Base-by-base conservation (phyloP, 2,329 filamentous ascomycete genomes). In the Davidsoniella eucalypti region DNA sequence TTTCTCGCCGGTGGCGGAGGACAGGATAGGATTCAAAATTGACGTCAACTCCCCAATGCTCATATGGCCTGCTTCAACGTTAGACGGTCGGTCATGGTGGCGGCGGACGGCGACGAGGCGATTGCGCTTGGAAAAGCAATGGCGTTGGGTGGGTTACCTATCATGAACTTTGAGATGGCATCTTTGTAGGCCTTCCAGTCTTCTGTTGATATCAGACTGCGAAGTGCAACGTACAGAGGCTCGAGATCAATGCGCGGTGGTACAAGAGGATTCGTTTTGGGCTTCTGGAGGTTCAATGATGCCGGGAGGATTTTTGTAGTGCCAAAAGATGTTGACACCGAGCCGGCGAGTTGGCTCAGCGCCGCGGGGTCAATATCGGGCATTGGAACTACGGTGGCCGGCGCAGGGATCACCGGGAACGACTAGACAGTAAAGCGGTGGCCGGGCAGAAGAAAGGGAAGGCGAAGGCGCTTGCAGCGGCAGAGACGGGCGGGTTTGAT, bases 281-380 rank as follows among this genome's bases (percentile, higher is more conserved):
- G 62, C 59, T 78, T 78, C 51, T 66, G 65, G 5, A 46, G 43
- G 18, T 33, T 26, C 45, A 68, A 57, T 16, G 68, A 64, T 48
- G 63, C 65, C 2, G 72, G 65, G 2, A 69, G 66, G 53, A 78
- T 76, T 4, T 77, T 80, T 3, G 42, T 49, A 18, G 39, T 29
- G 14, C 25, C 14, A 38, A 45, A 40, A 23, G 48, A 33, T 8
- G 50, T 39, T 43, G 75, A 69, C 50, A 78, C 68, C 62, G 66
- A 71, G 61, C 72, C 63, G 44, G 75, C 65, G 54, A 76, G 73
- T 59, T 77, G 75, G 69, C 76, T 80, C 59, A 82, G 65, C 56
- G 78, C 77, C 67, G 78, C 76, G 60, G 78, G 78, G 68, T 82
- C 78, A 66, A 82, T 82, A 66, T 82, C 78, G 59, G 78, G 77